Conservation (phyloP, 1,284 basidiomycete genomes). For the Trichosporon sp. region DNA sequence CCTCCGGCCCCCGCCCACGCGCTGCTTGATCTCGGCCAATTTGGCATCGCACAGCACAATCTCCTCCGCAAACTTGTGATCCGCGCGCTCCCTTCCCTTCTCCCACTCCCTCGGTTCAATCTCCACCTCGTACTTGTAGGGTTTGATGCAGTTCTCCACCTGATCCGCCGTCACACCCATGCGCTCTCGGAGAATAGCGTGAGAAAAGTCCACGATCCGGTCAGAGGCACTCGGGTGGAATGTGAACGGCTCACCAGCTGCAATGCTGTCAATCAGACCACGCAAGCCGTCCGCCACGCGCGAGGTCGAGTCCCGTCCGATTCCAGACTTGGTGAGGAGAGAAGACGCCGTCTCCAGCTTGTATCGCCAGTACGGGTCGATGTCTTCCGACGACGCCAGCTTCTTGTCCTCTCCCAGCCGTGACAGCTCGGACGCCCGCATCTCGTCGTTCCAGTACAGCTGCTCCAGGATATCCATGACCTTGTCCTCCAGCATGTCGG, state of each 20-base stretch:
- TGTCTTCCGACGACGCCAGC: conserved; percentile 58
- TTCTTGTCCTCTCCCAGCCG: conserved; percentile 67
- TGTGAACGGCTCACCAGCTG: conserved; percentile 82
- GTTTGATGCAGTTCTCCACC: conserved; percentile 99
- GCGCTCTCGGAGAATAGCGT: conserved; percentile 84
- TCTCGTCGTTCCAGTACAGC: conserved; percentile 90
- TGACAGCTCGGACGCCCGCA: conserved; percentile 67
- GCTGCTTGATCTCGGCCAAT: conserved; percentile 74
- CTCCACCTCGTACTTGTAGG: conserved; percentile 92
- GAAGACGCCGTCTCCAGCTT: conserved; percentile 90
- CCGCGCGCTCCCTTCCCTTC: conserved; percentile 66
- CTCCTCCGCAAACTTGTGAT: conserved; percentile 79
- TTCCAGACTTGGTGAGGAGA: conserved; percentile 88
- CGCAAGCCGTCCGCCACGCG: conserved; percentile 94
- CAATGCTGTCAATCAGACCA: conserved; percentile 80
- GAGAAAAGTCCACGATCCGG: conserved; percentile 83
- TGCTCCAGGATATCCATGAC: conserved; percentile 96
- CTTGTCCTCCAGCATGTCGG: conserved; percentile 88
- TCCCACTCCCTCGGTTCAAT: conserved; percentile 86
- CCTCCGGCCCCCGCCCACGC: conserved; percentile 78
- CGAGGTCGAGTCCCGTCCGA: conserved; percentile 89
- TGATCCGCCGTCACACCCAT: conserved; percentile 92
- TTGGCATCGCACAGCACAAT: conserved; percentile 77
- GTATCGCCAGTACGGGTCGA: conserved; percentile 92
- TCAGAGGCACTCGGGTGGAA: conserved; percentile 83